Evolutionary conservation across 2,329 filamentous ascomycete species (phyloP).

Genomic region (Botrytis pseudocinerea): DNA sequence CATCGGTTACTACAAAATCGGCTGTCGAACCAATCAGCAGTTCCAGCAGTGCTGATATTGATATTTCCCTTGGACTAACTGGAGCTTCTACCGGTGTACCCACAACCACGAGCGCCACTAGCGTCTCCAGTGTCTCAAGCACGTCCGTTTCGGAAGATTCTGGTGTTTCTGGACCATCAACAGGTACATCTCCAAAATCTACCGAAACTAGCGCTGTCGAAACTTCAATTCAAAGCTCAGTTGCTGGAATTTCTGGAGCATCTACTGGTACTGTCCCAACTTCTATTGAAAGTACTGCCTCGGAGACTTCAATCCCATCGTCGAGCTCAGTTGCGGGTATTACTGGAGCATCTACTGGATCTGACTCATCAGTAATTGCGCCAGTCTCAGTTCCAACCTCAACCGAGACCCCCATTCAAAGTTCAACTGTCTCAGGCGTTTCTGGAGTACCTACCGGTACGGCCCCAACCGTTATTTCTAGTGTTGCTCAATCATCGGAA

Average conservation of each 20-base stretch:
- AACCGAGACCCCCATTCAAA: not conserved
- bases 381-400: not conserved
- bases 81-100: not conserved
- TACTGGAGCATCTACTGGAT: constrained; percentile 6
- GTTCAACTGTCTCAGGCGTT: not conserved
- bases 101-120: not conserved
- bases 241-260: not conserved
- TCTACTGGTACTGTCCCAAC: not conserved
- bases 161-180: constrained; percentile 15
- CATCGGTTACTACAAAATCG: constrained; percentile 3
- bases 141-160: not conserved
- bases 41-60: not conserved
- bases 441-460: constrained; percentile 13
- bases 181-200: not conserved
- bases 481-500: not conserved
- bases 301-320: not conserved
- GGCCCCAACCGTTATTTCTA: not conserved
- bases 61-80: constrained; percentile 3
- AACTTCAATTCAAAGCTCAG: not conserved
- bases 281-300: not conserved
- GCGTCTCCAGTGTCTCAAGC: not conserved
- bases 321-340: not conserved
- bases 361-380: not conserved
- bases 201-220: not conserved
- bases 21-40: not conserved